These are phyloP conservation scores for Hypoxylon sp. DNA, from an alignment of 2,329 filamentous ascomycete species.

Conservation along the genomic window DNA sequence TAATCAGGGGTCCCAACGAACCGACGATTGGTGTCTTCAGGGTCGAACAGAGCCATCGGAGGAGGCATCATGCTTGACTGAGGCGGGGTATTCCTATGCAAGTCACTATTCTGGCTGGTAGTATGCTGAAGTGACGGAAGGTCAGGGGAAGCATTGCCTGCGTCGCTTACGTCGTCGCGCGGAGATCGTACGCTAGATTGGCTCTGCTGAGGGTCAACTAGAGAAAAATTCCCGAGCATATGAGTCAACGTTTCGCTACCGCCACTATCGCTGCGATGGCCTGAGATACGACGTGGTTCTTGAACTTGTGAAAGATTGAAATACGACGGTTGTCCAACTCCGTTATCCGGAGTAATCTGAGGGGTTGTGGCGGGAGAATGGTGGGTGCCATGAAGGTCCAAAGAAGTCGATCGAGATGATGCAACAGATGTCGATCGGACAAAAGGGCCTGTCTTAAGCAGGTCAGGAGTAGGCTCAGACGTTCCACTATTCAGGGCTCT, in stretches of 20 bases:
- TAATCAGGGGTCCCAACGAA: constrained; percentile 99
- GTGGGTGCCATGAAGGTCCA: constrained; percentile 82
- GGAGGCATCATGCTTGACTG: constrained; percentile 84
- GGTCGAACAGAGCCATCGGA: constrained; percentile 95
- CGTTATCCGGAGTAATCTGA: constrained; percentile 85
- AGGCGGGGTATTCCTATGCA: constrained; percentile 73
- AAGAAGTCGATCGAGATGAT: constrained; percentile 93
- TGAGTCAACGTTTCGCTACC: constrained; percentile 87
- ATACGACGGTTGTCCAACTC: constrained; percentile 89
- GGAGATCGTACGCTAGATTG: constrained; percentile 69
- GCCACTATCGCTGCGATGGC: constrained; percentile 90
- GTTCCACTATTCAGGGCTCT: constrained; percentile 83
- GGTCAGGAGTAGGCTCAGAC: constrained; percentile 88
- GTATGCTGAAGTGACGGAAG: constrained; percentile 74
- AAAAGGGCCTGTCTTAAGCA: constrained; percentile 93
- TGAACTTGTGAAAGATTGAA: constrained; percentile 78
- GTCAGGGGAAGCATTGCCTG: constrained; percentile 80
- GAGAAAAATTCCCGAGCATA: constrained; percentile 85
- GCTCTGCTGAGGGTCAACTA: constrained; percentile 71
- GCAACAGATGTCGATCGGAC: constrained; percentile 86
- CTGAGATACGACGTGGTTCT: constrained; percentile 80
- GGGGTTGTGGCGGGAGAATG: constrained; percentile 89
- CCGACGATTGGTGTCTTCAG: constrained; percentile 89
- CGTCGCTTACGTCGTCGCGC: constrained; percentile 81
- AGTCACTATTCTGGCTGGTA: constrained; percentile 62